Base-by-base conservation (phyloP, 2,329 filamentous ascomycete species). In the Colletotrichum lindemuthianum region DNA sequence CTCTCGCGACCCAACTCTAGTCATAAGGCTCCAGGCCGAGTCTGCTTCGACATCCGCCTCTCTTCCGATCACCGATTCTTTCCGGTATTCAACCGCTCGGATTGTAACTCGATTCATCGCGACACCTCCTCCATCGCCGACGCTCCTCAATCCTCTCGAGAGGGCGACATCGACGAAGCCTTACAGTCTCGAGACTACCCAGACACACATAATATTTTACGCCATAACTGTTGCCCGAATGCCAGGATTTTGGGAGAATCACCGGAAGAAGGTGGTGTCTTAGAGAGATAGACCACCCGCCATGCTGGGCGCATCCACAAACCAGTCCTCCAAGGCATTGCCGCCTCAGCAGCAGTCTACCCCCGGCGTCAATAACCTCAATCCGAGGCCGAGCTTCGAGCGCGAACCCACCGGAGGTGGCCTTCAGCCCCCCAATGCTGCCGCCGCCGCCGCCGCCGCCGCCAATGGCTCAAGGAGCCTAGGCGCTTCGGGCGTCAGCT, bases 401-500 rank as follows among this genome's bases (percentile, higher is more conserved):
- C 84, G 86, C 69, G 84, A 86, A 75, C 82, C 79, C 64, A 73
- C 69, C 58, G 71, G 70, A 34, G 76, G 74, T 44, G 53, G 60
- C 33, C 80, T 88, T 43, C 86, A 86, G 68, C 83, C 81, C 71
- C 70, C 78, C 66, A 69, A 24, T 24, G 24, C 24, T 24, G 24
- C 5, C 24, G 24, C 24, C 24, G 24, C 24, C 24, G 24, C 24
- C 24, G 24, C 73, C 45, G 67, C 71, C 50, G 59, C 66, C 32
- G 50, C 55, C 32, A 66, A 66, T 67, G 65, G 63, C 16, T 47
- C 63, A 13, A 82, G 86, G 66, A 84, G 81, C 67, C 71, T 84
- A 13, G 81, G 85, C 34, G 79, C 82, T 37, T 86, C 86, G 3
- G 79, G 76, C 72, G 83, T 88, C 70, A 89, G 87, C 60, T 91